Base-by-base conservation (phyloP, 257 asterid species). In the Prunella vulgaris region DNA sequence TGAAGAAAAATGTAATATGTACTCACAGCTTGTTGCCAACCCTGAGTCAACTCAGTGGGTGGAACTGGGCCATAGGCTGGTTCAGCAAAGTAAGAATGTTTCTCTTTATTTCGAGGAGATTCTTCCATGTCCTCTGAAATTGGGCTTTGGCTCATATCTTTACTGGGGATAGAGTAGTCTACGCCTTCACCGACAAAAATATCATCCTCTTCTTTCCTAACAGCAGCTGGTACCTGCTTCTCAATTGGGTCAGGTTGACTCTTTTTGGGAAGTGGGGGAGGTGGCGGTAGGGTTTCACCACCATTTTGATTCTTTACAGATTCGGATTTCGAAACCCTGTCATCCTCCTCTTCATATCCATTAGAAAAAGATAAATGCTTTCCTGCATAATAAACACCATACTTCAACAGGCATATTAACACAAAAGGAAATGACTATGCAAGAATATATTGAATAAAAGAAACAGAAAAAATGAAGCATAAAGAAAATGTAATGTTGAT, bases 61-160 rank as follows among this genome's bases (percentile, higher is more conserved):
- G 96, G 95, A 71, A 90, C 89, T 22, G 99, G 97, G 64, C 96
- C 99, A 78, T 91, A 94, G n/a, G 87, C 83, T 57, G 97, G 93
- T 84, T 89, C 95, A 60, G 72, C 68, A 59, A 88, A 86, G 83
- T 87, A 86, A 65, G 93, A 60, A 30, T 82, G 56, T 77, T 78
- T 87, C 83, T 88, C 99, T 74, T 86, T 92, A 79, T 84, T 86
- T 66, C 95, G 89, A 71, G 99, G 99, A 78, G 97, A 94, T 81
- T 94, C 99, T 79, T 94, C 97, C 99, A 94, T 94, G 75, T 94
- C 97, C 86, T 94, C 97, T 1, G 96, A 91, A 69, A 89, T 54
- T 62, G 99, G 99, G 75, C 97, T 91, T 79, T 89, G 96, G 87
- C 84, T 89, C 92, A 87, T 85, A 77, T 90, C 99, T 82, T 82